Conservation (phyloP, 2,329 filamentous ascomycete genomes). For the Paramyrothecium roridum region DNA sequence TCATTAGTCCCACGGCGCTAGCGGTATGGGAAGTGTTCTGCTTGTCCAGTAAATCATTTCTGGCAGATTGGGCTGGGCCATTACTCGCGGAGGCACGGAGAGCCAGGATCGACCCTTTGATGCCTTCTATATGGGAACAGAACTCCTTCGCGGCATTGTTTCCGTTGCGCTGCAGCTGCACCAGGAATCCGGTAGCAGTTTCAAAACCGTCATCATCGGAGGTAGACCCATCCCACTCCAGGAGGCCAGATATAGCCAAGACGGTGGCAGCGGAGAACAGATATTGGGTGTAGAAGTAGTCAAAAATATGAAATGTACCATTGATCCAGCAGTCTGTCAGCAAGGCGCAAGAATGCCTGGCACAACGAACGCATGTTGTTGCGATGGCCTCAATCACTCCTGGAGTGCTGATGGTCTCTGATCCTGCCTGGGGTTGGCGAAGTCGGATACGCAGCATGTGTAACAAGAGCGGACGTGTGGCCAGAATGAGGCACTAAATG, state of each 20-base stretch:
- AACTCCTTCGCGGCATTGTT: slow-evolving; percentile 4
- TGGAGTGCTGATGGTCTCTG: background rate
- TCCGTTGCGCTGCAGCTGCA: slow-evolving; percentile 3
- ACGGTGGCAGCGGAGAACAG: slow-evolving; percentile 10
- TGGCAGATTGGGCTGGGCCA: background rate
- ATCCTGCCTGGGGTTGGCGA: slow-evolving; percentile 3
- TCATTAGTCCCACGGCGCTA: background rate
- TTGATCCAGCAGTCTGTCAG: slow-evolving; percentile 8
- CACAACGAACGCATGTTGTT: slow-evolving; percentile 8
- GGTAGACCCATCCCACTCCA: background rate
- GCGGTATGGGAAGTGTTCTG: no score
- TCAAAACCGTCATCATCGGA: slow-evolving; percentile 5
- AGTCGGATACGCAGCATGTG: slow-evolving; percentile 23
- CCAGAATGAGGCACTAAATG: slow-evolving; percentile 25
- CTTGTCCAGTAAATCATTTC: no score
- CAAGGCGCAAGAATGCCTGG: slow-evolving; percentile 5
- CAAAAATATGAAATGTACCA: slow-evolving; percentile 6
- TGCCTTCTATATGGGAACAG: background rate
- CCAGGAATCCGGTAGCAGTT: slow-evolving; percentile 2
- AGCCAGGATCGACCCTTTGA: background rate
- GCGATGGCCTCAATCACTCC: background rate
- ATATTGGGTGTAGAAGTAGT: slow-evolving; percentile 10
- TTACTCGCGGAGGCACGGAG: background rate
- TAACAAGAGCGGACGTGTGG: slow-evolving; percentile 29
- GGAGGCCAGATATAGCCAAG: slow-evolving; percentile 8